A percentile compares a stretch with the other conserved stretches of the same genome.
These are phyloP conservation scores for Thraustochytrium striatum DNA, from an alignment of 352 stramenopile genomes.

Conservation along the genomic window DNA sequence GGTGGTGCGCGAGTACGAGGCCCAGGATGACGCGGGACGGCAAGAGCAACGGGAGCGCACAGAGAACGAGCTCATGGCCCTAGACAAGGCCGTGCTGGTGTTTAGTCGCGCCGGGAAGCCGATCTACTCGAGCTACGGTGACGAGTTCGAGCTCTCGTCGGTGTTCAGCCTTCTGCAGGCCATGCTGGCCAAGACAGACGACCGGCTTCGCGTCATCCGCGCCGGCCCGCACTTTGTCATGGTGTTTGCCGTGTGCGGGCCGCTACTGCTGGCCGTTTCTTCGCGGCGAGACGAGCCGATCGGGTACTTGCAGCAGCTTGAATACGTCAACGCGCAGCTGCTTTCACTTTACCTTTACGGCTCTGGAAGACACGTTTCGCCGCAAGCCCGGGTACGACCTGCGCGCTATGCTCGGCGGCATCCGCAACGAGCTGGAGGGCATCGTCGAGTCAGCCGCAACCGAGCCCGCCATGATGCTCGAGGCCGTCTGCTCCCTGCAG, in stretches of 20 bases:
- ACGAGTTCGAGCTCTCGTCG: slow-evolving; percentile 54
- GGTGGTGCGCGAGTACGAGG: too few species aligned
- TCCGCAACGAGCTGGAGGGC: slow-evolving; percentile 49
- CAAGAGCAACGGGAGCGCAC: not conserved
- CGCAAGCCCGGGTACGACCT: slow-evolving; percentile 53
- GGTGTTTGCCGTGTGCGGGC: slow-evolving; percentile 31
- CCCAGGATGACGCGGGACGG: too few species aligned
- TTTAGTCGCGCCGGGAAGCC: slow-evolving; percentile 56
- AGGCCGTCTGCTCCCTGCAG: slow-evolving; percentile 48
- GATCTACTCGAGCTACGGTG: slow-evolving; percentile 53
- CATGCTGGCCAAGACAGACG: slow-evolving; percentile 52
- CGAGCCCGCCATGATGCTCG: slow-evolving; percentile 47
- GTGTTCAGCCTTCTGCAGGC: slow-evolving; percentile 55
- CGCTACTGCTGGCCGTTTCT: slow-evolving; percentile 16
- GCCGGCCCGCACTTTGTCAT: slow-evolving; percentile 48
- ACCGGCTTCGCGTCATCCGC: slow-evolving; percentile 46
- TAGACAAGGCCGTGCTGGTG: slow-evolving; percentile 53
- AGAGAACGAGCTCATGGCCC: not conserved
- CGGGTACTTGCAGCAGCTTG: slow-evolving; percentile 53
- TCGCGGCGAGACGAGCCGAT: slow-evolving; percentile 41
- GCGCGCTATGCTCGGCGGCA: slow-evolving; percentile 51
- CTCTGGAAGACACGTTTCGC: slow-evolving; percentile 40
- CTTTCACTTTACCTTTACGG: slow-evolving; percentile 53
- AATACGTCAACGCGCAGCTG: slow-evolving; percentile 56
- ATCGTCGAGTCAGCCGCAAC: slow-evolving; percentile 52